Evolutionary conservation across 768 basidiomycete species (phyloP).

Genomic region (Calocybe indica): DNA sequence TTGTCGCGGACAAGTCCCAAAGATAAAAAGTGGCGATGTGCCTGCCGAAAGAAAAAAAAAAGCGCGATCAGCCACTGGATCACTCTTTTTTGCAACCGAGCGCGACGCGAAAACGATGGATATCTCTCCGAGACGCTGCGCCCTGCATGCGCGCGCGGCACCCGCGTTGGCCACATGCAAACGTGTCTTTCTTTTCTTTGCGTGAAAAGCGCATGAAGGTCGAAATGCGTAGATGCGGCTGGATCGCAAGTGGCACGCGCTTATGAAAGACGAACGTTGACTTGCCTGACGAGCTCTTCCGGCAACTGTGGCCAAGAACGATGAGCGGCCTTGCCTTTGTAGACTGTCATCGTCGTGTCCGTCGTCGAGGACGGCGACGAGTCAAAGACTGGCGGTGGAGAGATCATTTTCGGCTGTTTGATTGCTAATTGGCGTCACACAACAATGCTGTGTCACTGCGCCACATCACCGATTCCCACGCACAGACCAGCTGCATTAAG

Average conservation of each 20-base stretch:
- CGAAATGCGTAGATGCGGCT: too few species aligned
- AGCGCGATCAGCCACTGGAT: constrained; percentile 15
- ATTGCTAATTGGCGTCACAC: constrained; percentile 32
- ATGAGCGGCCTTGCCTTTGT: constrained; percentile 53
- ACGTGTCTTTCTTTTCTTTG: too few species aligned
- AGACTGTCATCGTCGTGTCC: constrained; percentile 24
- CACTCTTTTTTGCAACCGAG: neutral
- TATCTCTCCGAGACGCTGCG: constrained; percentile 15
- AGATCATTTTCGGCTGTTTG: constrained; percentile 33
- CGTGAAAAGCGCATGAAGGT: too few species aligned
- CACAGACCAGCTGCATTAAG: constrained; percentile 26
- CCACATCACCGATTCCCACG: constrained; percentile 31
- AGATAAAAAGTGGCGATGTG: constrained; percentile 57
- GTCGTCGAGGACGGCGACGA: constrained; percentile 14
- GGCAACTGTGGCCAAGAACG: constrained; percentile 61
- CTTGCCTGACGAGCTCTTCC: constrained; percentile 55
- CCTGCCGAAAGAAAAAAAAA: constrained; percentile 23
- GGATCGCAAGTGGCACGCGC: too few species aligned
- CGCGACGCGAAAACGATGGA: neutral
- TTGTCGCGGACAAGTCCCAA: constrained; percentile 34
- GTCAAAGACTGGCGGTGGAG: constrained; percentile 13
- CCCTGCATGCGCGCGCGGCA: constrained; percentile 22
- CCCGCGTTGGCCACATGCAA: too few species aligned
- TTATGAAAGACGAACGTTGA: constrained; percentile 8
- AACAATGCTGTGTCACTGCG: constrained; percentile 25